Evolutionary conservation across 306 rosid genomes (phyloP).

Genomic region (Senna tora): DNA sequence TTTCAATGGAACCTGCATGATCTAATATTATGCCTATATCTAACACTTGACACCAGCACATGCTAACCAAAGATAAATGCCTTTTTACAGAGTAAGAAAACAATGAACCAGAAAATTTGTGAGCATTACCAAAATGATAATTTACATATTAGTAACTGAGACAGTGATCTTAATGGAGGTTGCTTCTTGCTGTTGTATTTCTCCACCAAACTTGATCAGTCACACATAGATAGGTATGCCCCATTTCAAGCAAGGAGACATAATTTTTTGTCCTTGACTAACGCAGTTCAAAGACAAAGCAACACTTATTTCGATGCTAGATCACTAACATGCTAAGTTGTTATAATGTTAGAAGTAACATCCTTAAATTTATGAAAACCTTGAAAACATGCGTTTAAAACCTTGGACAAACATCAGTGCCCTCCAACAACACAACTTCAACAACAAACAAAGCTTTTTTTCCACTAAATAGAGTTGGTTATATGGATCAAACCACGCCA

Average conservation of each 20-base stretch:
- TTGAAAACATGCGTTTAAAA: not conserved
- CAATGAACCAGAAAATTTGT: not conserved
- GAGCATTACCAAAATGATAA: not conserved
- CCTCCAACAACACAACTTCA: no score
- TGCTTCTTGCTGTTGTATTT: not conserved
- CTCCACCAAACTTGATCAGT: not conserved
- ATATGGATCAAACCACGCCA: no score
- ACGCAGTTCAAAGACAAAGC: not conserved
- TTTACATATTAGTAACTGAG: not conserved
- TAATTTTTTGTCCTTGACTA: constrained; percentile 4
- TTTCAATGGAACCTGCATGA: no score
- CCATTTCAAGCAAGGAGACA: not conserved
- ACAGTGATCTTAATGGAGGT: not conserved
- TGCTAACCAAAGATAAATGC: not conserved
- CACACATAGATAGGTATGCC: constrained; percentile 4
- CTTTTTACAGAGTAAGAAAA: not conserved
- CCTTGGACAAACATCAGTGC: no score
- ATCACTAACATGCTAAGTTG: no score
- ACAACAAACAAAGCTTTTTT: no score
- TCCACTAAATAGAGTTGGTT: no score
- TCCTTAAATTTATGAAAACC: not conserved
- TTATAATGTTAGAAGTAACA: not conserved
- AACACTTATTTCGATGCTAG: not conserved
- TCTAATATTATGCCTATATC: no score
- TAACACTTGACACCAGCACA: not conserved